Base-by-base conservation (phyloP, 257 asterid species). In the Buddleja alternifolia region DNA sequence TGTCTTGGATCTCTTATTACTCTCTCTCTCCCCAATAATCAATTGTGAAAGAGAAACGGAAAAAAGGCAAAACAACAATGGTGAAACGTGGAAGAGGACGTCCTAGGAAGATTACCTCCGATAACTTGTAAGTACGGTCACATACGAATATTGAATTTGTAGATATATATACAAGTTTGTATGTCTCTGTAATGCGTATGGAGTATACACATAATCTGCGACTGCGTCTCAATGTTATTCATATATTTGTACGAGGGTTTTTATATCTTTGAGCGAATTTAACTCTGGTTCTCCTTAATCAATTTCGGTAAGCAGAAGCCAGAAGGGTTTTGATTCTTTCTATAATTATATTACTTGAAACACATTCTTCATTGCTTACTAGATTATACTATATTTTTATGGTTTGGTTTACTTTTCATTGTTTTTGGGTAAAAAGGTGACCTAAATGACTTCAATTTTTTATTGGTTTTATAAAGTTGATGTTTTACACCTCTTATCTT, bases 81-180 rank as follows among this genome's bases (percentile, higher is more conserved):
- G 60, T 8, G 75, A 80, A 73, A 47, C 77, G 79, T 3, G 69
- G 72, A 46, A 76, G 79, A 73, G 79, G 79, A 32, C 77, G 77
- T 40, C 77, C 73, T 4, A 50, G 20, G 55, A 80, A 52, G 59
- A 45, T 17, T 53, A 0, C 32, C 56, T 19, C 69, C 5, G 40
- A 64, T n/a, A 37, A 56, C n/a, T 24, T 48, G 82, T 77, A 56
- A 72, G 82, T 72, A 34, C 8, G 34, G n/a, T n/a, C 19, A 41
- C 4, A 56, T 32, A 14, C 12, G 25, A n/a, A n/a, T n/a, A n/a
- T n/a, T n/a, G n/a, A n/a, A n/a, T n/a, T n/a, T n/a, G n/a, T n/a
- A n/a, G n/a, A n/a, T n/a, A n/a, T n/a, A n/a, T n/a, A n/a, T n/a
- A n/a, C n/a, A n/a, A n/a, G n/a, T n/a, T n/a, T n/a, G n/a, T n/a